Evolutionary conservation across 768 basidiomycete species (phyloP), one percentile per base, ranked within the genome.

Genomic region (Lactarius hengduanensis): DNA sequence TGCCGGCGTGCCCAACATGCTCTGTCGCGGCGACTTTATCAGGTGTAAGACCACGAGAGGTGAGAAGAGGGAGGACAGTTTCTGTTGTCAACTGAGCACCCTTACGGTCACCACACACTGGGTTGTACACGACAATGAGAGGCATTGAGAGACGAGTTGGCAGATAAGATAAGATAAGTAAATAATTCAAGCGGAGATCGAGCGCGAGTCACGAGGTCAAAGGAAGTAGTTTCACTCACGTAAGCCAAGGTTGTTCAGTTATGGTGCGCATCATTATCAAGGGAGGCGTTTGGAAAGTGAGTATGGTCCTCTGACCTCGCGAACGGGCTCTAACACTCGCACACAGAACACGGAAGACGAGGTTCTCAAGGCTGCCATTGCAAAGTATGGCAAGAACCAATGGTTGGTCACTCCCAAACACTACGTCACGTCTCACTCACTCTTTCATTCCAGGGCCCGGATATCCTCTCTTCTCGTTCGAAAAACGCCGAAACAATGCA

Each of bases 401-500:
- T 96, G 94, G 91, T 86, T 71, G 47, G 80, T 72, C 11, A 32
- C 34, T 40, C 54, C 40, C 8, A 38, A 13, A 0, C 45, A 13
- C 36, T 40, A 43, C 57, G 47, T 57, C 41, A 30, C 62, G 38
- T 65, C 47, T 41, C 50, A 57, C 59, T 61, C 56, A 70, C 61
- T 11, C 59, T 26, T n/a, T 53, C 53, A 8, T 36, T n/a, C 62
- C 57, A 92, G 93, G 96, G 96, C 96, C 32, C 94, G 96, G 72
- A 98, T 99, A 75, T 97, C 95, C 13, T 98, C 96, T 38, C 82
- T 99, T 36, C 86, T 99, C 60, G 97, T 98, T 41, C 88, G 97
- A 70, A 99, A 99, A 78, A 99, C 97, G 1, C 96, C 97, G 13
- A 99, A 99, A 76, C 97, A 99, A 80, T 99, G 97, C 82, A 99